These are phyloP conservation scores for Kwoniella heveanensis DNA, from an alignment of 768 basidiomycete species.

Conservation along the genomic window DNA sequence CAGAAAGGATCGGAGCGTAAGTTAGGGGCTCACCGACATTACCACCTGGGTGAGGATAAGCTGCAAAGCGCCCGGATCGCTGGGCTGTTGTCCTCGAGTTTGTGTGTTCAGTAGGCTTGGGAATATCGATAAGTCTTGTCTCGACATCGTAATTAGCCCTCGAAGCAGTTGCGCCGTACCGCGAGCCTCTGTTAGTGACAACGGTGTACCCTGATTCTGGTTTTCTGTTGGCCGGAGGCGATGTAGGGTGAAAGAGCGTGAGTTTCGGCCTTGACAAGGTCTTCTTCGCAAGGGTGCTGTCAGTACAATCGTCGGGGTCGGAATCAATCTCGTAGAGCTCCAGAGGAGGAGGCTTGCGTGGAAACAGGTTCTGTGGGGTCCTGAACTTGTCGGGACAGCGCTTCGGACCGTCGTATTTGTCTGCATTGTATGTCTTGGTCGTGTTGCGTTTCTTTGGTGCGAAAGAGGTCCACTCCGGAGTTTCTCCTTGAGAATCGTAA, in stretches of 20 bases:
- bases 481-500: not conserved
- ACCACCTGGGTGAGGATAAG: too few species aligned
- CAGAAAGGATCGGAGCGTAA: too few species aligned
- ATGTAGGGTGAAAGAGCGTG: not conserved
- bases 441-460: not conserved
- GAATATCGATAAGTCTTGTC: not conserved
- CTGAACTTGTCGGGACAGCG: not conserved
- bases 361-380: not conserved
- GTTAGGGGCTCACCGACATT: too few species aligned
- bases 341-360: not conserved
- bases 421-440: not conserved
- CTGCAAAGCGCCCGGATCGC: not conserved
- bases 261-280: not conserved
- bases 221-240: not conserved
- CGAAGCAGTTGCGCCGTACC: not conserved
- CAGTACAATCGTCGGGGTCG: not conserved
- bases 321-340: not conserved
- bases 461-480: not conserved
- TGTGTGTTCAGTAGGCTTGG: not conserved
- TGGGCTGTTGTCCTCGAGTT: not conserved
- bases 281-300: not conserved
- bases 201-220: not conserved
- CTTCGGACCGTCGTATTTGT: not conserved
- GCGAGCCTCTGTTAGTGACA: not conserved
- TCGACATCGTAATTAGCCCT: not conserved